Evolutionary conservation across 257 asterid genomes (phyloP).

Genomic region (Marsdenia floribunda): DNA sequence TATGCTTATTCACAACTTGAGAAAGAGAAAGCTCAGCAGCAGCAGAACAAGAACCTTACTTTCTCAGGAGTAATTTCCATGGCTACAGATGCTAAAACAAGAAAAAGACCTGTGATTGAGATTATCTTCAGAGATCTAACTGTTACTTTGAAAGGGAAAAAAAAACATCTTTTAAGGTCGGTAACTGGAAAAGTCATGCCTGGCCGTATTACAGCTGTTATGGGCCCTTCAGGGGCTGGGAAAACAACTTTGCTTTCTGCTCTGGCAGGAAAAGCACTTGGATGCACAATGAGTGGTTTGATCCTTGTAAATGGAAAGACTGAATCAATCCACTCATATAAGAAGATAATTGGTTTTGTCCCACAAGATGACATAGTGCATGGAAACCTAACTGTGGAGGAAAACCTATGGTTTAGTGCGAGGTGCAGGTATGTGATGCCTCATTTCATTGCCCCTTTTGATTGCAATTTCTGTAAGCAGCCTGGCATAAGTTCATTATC

Average conservation of each 20-base stretch:
- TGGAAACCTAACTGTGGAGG: constrained; percentile 93
- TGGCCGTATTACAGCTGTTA: constrained; percentile 87
- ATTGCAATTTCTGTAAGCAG: neutral
- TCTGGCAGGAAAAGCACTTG: constrained; percentile 80
- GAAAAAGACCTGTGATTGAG: constrained; percentile 62
- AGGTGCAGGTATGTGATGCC: constrained; percentile 61
- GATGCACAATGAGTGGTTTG: constrained; percentile 63
- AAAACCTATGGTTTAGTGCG: constrained; percentile 97
- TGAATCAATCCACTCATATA: constrained; percentile 71
- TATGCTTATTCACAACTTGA: constrained; percentile 88
- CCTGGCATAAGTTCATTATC: neutral
- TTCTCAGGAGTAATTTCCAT: constrained; percentile 61
- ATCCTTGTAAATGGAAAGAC: constrained; percentile 63
- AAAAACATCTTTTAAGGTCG: constrained; percentile 64
- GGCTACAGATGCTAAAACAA: constrained; percentile 44
- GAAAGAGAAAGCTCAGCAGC: constrained; percentile 77
- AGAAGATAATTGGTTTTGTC: constrained; percentile 80
- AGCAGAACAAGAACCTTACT: constrained; percentile 46
- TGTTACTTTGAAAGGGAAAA: constrained; percentile 65
- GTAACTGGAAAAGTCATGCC: constrained; percentile 74
- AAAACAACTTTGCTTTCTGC: constrained; percentile 96
- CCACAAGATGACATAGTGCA: constrained; percentile 98
- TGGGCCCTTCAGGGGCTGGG: constrained; percentile 99
- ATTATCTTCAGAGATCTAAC: constrained; percentile 65
- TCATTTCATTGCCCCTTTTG: constrained; percentile 1